Percentiles rank a stretch among this genome's conserved stretches.
These are phyloP conservation scores for Annulohypoxylon nitens DNA, from an alignment of 495 filamentous ascomycete species.

Conservation along the genomic window DNA sequence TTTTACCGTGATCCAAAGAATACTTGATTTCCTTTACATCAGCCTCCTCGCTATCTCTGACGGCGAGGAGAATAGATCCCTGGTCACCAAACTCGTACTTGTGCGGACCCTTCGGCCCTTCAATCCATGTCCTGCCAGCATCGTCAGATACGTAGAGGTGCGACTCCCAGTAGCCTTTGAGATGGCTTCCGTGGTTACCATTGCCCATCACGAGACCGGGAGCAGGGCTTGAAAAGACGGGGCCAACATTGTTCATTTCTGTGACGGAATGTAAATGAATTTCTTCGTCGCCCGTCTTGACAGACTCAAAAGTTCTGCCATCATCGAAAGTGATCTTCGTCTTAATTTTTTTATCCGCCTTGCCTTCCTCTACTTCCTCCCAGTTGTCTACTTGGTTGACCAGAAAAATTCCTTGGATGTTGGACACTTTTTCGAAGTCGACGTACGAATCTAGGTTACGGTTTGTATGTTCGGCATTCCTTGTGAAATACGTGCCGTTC, in stretches of 20 bases:
- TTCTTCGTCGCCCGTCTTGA: constrained; percentile 67
- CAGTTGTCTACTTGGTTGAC: constrained; percentile 92
- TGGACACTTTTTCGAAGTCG: constrained; percentile 92
- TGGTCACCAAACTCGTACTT: constrained; percentile 96
- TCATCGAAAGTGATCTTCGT: constrained; percentile 94
- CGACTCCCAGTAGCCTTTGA: constrained; percentile 71
- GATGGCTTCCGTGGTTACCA: constrained; percentile 83
- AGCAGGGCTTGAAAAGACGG: constrained; percentile 93
- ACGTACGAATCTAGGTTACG: constrained; percentile 76
- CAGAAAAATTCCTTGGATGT: constrained; percentile 90
- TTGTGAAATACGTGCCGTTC: constrained; percentile 93
- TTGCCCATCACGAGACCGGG: constrained; percentile 93
- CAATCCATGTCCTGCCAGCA: constrained; percentile 85
- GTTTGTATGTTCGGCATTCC: constrained; percentile 92
- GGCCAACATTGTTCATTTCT: constrained; percentile 78
- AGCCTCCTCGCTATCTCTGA: constrained; percentile 76
- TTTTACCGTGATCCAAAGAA: constrained; percentile 87
- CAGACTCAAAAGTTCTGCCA: constrained; percentile 76
- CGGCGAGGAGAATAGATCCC: constrained; percentile 86
- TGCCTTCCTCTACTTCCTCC: constrained; percentile 71
- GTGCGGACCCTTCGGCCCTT: constrained; percentile 82
- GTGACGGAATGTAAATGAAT: constrained; percentile 95
- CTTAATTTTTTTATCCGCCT: constrained; percentile 72
- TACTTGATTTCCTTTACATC: constrained; percentile 71
- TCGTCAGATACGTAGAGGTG: constrained; percentile 91